These are phyloP conservation scores for Pseudonitzschia pungens DNA, from an alignment of 108 stramenopile species.

Conservation along the genomic window DNA sequence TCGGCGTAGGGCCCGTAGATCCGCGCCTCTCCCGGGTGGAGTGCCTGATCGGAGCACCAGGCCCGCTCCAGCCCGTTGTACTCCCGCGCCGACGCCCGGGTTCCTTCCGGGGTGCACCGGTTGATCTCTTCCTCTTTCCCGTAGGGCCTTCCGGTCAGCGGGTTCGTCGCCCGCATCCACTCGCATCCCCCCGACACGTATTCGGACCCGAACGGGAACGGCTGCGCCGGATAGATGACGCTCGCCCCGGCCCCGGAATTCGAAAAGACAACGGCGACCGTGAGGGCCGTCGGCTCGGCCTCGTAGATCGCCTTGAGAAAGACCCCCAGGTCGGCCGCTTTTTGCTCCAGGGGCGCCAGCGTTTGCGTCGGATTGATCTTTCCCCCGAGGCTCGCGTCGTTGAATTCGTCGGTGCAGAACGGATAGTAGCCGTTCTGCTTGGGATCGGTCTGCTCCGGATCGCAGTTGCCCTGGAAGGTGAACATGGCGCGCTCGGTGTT, in stretches of 20 bases:
- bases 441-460: slow-evolving; percentile 38
- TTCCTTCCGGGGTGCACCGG: slow-evolving; percentile 45
- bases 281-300: slow-evolving; percentile 32
- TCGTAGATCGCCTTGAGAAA: slow-evolving; percentile 57
- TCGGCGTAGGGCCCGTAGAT: slow-evolving; percentile 43
- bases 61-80: slow-evolving; percentile 61
- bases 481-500: slow-evolving; percentile 33
- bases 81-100: slow-evolving; percentile 27
- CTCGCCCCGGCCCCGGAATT: slow-evolving; percentile 55
- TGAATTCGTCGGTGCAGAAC: slow-evolving; percentile 49
- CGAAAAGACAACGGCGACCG: slow-evolving; percentile 41
- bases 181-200: slow-evolving; percentile 56
- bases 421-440: slow-evolving; percentile 29
- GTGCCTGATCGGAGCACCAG: slow-evolving; percentile 54
- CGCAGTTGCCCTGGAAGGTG: slow-evolving; percentile 50
- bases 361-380: slow-evolving; percentile 35
- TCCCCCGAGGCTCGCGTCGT: slow-evolving; percentile 45
- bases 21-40: slow-evolving; percentile 30
- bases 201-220: background rate
- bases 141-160: slow-evolving; percentile 29
- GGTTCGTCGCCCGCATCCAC: slow-evolving; percentile 50
- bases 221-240: slow-evolving; percentile 35
- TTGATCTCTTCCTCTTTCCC: slow-evolving; percentile 45
- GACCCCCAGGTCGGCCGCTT: slow-evolving; percentile 36
- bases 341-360: slow-evolving; percentile 29